These are phyloP conservation scores for Thielaviopsis musarum DNA, from an alignment of 2,329 filamentous ascomycete species.

Conservation along the genomic window DNA sequence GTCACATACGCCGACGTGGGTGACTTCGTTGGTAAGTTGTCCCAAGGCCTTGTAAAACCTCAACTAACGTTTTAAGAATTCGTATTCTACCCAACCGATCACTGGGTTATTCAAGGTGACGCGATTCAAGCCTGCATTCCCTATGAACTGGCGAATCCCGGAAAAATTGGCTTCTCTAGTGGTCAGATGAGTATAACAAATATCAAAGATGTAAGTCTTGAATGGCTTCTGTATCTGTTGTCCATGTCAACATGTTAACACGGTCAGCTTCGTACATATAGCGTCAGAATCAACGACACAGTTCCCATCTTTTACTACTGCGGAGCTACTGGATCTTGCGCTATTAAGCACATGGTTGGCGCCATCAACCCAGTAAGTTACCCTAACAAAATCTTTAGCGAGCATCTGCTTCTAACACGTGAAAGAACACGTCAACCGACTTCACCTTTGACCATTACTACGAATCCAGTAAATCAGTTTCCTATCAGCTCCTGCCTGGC, in stretches of 20 bases:
- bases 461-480: constrained; percentile 28
- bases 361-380: constrained; percentile 49
- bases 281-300: constrained; percentile 38
- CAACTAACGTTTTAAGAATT: constrained; percentile 24
- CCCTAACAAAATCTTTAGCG: background rate
- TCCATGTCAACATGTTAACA: background rate
- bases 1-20: constrained; percentile 23
- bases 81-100: constrained; percentile 44
- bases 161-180: constrained; percentile 36
- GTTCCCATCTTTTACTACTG: constrained; percentile 53
- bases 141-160: constrained; percentile 33
- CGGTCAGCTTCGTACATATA: constrained; percentile 24
- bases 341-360: constrained; percentile 52
- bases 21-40: constrained; percentile 28
- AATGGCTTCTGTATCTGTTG: background rate
- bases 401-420: background rate
- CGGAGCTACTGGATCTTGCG: constrained; percentile 48
- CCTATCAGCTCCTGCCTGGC: constrained; percentile 37
- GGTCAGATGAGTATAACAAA: constrained; percentile 30
- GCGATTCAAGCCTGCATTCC: constrained; percentile 46
- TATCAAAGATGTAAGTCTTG: constrained; percentile 25
- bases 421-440: constrained; percentile 1
- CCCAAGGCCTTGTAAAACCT: background rate
- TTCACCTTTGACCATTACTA: constrained; percentile 32
- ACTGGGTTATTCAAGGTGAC: constrained; percentile 45